These are phyloP conservation scores for Tetrastigma voinierianum DNA, from an alignment of 164 flowering plant species.

Conservation along the genomic window DNA sequence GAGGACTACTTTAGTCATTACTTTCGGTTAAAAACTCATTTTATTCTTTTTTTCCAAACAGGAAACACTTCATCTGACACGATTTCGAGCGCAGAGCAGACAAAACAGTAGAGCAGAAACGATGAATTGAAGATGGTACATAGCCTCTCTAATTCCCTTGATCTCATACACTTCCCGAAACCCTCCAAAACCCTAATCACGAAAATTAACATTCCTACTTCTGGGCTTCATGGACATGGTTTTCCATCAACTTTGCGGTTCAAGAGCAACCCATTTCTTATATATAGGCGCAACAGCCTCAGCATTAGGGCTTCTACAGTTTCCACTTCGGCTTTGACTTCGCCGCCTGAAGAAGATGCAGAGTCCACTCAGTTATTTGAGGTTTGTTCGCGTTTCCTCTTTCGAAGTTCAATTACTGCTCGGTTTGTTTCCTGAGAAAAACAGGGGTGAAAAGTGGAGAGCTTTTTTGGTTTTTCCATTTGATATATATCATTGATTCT, in stretches of 20 bases:
- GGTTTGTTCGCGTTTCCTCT: conserved; percentile 20
- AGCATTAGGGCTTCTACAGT: conserved; percentile 10
- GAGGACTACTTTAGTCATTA: too few relatives aligned
- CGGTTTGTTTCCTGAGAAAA: not conserved
- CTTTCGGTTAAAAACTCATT: too few relatives aligned
- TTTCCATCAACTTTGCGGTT: conserved; percentile 10
- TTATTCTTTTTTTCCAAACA: too few relatives aligned
- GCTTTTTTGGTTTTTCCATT: not conserved
- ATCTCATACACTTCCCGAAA: conserved; percentile 14
- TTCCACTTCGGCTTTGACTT: conserved; percentile 21
- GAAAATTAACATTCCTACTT: conserved; percentile 4
- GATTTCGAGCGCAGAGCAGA: not conserved
- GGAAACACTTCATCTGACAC: too few relatives aligned
- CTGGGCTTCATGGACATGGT: not conserved
- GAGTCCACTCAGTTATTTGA: conserved; percentile 47
- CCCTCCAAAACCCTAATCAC: conserved; percentile 13
- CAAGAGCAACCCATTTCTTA: not conserved
- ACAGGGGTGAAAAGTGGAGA: not conserved
- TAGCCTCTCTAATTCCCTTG: conserved; percentile 1
- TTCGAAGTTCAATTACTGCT: not conserved
- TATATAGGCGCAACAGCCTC: conserved; percentile 3
- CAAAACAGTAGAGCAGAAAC: not conserved
- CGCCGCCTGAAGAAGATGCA: conserved; percentile 27
- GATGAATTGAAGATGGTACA: not conserved
- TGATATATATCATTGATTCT: not conserved